Conservation (phyloP, 169 alveolate genomes). For the Eimeria mitis region DNA sequence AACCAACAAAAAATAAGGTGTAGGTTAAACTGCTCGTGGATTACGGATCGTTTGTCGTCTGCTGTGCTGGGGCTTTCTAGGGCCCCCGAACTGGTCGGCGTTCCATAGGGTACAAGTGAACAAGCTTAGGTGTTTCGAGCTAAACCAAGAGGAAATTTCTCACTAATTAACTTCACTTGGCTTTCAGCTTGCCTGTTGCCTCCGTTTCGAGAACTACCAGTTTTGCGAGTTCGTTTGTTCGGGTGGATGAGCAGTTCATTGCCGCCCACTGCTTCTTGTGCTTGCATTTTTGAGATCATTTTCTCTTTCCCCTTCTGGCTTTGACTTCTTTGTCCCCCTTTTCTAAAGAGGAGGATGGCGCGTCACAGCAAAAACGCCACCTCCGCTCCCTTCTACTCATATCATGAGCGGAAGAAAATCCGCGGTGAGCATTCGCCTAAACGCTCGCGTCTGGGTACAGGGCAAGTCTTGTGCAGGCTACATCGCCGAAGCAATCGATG, state of each 20-base stretch:
- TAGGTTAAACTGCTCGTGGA: not conserved
- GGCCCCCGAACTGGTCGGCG: not conserved
- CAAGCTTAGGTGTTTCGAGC: not conserved
- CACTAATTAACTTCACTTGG: not conserved
- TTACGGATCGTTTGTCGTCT: not conserved
- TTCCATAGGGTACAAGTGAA: not conserved
- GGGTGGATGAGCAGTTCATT: not conserved
- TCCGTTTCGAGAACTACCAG: not conserved
- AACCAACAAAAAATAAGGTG: not conserved
- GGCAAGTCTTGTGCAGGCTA: not conserved
- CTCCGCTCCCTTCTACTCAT: conserved; percentile 65
- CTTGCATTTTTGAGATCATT: not conserved
- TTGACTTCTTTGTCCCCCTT: not conserved
- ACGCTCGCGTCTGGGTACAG: not conserved
- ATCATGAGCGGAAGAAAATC: conserved; percentile 69
- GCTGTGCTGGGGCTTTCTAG: conserved; percentile 10
- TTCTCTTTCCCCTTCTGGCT: not conserved
- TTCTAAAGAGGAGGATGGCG: conserved; percentile 4
- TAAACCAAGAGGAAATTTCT: not conserved
- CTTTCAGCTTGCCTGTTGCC: not conserved
- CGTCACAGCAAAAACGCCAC: conserved; percentile 80
- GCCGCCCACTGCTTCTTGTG: not conserved
- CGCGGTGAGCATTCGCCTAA: conserved; percentile 30
- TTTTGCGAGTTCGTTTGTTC: not conserved
- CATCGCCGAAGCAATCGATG: not conserved